phyloP scores from a whole-genome alignment of 2,329 filamentous ascomycete genomes.

The Diaporthe sp. region DNA sequence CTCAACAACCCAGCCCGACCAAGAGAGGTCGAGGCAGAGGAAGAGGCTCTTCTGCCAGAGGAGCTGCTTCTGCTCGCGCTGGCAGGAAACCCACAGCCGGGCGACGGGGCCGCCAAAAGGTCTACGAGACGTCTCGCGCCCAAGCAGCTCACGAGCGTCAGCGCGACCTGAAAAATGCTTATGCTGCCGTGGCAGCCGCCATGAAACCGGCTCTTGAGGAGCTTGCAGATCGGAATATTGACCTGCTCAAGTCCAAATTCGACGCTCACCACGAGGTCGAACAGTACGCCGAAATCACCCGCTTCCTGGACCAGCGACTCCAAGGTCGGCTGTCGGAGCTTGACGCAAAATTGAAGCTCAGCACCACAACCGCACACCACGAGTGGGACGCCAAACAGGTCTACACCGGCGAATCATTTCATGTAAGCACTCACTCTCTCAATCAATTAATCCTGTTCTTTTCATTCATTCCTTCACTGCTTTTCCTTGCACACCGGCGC shows the following conservation, averaged over 20 bases:
- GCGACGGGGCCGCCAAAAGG: slow-evolving; percentile 66
- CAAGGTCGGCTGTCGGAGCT: slow-evolving; percentile 46
- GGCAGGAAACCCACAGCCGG: slow-evolving; percentile 39
- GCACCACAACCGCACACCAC: slow-evolving; percentile 42
- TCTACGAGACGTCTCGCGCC: slow-evolving; percentile 66
- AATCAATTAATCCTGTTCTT: slow-evolving; percentile 22
- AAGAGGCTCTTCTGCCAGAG: slow-evolving; percentile 33
- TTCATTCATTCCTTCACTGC: slow-evolving; percentile 13
- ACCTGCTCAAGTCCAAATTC: slow-evolving; percentile 68
- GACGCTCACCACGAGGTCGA: slow-evolving; percentile 66
- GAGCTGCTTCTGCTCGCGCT: slow-evolving; percentile 39
- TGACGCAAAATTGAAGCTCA: slow-evolving; percentile 43
- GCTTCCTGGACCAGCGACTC: slow-evolving; percentile 64
- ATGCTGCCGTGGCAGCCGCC: slow-evolving; percentile 72
- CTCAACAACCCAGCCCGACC: slow-evolving; percentile 42
- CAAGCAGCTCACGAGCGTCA: slow-evolving; percentile 75
- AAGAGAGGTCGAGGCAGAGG: slow-evolving; percentile 41
- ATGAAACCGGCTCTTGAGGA: slow-evolving; percentile 77
- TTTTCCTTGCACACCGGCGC: not conserved
- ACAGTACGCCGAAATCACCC: slow-evolving; percentile 66
- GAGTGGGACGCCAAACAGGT: slow-evolving; percentile 33
- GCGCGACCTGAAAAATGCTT: slow-evolving; percentile 76
- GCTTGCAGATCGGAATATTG: slow-evolving; percentile 72
- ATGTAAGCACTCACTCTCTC: slow-evolving; percentile 41
- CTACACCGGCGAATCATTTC: slow-evolving; percentile 43